Evolutionary conservation across 2,329 filamentous ascomycete genomes (phyloP).

Genomic region (Calonectria multiphialidica): DNA sequence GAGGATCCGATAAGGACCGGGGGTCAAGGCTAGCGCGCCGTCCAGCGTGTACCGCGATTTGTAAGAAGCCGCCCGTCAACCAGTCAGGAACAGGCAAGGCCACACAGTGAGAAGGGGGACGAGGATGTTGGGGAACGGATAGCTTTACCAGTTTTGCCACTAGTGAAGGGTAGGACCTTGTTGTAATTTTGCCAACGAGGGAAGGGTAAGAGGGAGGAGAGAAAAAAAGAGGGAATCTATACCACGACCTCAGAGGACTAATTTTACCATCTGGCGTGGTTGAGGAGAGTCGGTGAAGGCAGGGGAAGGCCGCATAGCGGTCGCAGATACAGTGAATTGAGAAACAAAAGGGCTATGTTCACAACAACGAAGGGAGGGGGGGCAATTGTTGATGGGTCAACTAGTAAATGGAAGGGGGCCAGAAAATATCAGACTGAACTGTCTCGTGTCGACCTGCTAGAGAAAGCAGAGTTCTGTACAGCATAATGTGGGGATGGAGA

Average conservation of each 20-base stretch:
- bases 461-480: background rate
- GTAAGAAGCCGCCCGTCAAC: constrained; percentile 12
- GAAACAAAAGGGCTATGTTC: background rate
- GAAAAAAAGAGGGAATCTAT: constrained; percentile 12
- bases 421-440: background rate
- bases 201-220: background rate
- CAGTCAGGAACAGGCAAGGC: constrained; percentile 7
- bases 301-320: constrained; percentile 1
- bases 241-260: background rate
- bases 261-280: constrained; percentile 12
- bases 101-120: constrained; percentile 1
- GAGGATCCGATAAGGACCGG: constrained; percentile 34
- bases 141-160: constrained; percentile 15
- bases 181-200: constrained; percentile 2
- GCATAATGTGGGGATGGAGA: background rate
- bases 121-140: constrained; percentile 3
- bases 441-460: background rate
- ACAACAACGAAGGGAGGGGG: background rate
- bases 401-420: background rate
- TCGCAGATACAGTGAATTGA: constrained; percentile 5
- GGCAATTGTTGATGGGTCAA: background rate
- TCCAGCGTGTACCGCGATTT: constrained; percentile 24
- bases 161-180: constrained; percentile 16
- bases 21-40: constrained; percentile 33
- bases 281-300: constrained; percentile 21